Conservation (phyloP, 768 basidiomycete genomes). For the Agrocybe praecox region DNA sequence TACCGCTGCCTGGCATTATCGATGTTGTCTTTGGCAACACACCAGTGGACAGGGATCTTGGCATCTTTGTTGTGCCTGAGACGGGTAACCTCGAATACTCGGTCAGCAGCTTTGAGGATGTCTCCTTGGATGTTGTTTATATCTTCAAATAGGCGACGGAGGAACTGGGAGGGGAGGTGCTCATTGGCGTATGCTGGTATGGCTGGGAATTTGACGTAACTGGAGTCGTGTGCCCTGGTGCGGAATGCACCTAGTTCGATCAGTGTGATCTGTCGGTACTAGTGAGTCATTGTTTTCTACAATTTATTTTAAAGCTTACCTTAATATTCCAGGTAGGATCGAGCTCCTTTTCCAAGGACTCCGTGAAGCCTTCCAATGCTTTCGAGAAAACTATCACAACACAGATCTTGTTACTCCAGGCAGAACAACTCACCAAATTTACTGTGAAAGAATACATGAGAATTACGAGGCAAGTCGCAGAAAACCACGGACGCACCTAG, state of each 20-base stretch:
- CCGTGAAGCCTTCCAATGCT: conserved; percentile 37
- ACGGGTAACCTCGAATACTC: not conserved
- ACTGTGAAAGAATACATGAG: not conserved
- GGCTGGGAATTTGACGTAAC: not conserved
- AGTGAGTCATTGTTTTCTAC: too few relatives aligned
- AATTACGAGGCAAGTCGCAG: not conserved
- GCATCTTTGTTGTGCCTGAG: not conserved
- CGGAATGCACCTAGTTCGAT: not conserved
- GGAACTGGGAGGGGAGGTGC: not conserved
- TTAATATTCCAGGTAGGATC: conserved; percentile 44
- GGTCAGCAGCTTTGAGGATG: not conserved
- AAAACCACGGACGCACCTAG: not conserved
- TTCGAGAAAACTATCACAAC: too few relatives aligned
- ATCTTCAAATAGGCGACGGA: not conserved
- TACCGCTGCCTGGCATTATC: not conserved
- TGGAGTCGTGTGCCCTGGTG: not conserved
- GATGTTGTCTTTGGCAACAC: not conserved
- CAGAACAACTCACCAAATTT: not conserved
- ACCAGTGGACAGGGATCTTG: not conserved
- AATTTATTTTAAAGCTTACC: not conserved
- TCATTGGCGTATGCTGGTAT: not conserved
- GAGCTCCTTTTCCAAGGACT: conserved; percentile 35
- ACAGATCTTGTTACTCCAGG: not conserved
- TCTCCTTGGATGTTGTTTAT: not conserved
- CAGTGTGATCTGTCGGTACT: not conserved